Evolutionary conservation across 73 alveolate genomes (phyloP), one percentile per base, ranked within the genome.

Genomic region (Paramecium primaurelia): DNA sequence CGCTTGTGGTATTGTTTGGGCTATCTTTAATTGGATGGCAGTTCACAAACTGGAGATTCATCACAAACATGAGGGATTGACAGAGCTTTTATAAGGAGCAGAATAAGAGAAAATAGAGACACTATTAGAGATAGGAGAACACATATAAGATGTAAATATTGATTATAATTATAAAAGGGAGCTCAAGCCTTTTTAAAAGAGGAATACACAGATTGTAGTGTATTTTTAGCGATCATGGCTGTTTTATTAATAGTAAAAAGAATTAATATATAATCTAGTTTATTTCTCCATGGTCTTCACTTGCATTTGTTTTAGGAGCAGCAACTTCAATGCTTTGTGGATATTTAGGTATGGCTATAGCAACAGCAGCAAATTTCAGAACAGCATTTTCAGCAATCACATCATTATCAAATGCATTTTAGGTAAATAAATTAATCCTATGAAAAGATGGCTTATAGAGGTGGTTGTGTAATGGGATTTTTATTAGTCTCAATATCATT

Each of bases 391-490:
- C 73, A 16, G 95, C 95, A 40, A 95, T 95, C 26, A 92, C 93
- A 42, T 93, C 92, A 58, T 89, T 95, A 49, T 88, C 96, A 34
- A 42, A 92, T 60, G 96, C 90, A 11, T 92, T 96, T 64, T 88
- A 83, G 44, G 90, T 87, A 83, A 40, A 2, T 73, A 7, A 84
- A 32, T 38, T 83, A 22, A 95, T 95, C 4, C 25, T n/a, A 18
- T 22, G 94, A 92, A 0, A 80, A 93, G 86, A 96, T 95, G n/a
- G 99, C 99, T 51, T 97, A 77, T 88, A 77, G 97, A 58, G 99
- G 98, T 10, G 99, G 99, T 59, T 94, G 94, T 32, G 98, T 95
- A 10, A 95, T 97, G 84, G 99, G 99, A 59, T 97, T 95, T 88
- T 71, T 83, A 12, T 96, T 97, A 40, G 98, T 96, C n/a, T 95